Evolutionary conservation across 306 rosid species (phyloP).

Genomic region (Leucaena leucocephala): DNA sequence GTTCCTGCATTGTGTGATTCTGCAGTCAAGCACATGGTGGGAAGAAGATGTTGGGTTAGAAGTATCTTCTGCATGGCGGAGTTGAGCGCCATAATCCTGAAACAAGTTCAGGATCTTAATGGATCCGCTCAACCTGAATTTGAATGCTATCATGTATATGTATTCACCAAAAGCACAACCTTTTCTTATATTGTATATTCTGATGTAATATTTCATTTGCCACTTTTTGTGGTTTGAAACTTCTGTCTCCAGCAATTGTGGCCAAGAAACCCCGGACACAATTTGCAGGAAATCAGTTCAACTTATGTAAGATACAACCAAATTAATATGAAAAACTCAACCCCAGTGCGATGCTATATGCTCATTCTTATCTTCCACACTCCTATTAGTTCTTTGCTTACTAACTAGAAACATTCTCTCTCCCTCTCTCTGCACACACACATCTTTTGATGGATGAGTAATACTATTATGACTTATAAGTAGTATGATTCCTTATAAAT

Average conservation of each 20-base stretch:
- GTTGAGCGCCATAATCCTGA: slow-evolving; percentile 40
- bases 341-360: background rate
- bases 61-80: slow-evolving; percentile 88
- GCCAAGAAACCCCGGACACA: slow-evolving; percentile 15
- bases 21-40: slow-evolving; percentile 93
- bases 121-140: slow-evolving; percentile 22
- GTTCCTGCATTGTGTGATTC: slow-evolving; percentile 29
- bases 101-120: slow-evolving; percentile 19
- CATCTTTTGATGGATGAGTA: background rate
- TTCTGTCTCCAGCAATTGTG: background rate
- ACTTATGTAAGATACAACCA: background rate
- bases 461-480: background rate
- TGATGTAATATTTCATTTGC: slow-evolving; percentile 23
- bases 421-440: no score
- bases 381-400: background rate
- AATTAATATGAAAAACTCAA: background rate
- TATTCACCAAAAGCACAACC: slow-evolving; percentile 13
- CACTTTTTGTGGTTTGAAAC: slow-evolving; percentile 14
- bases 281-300: slow-evolving; percentile 15
- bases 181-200: background rate
- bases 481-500: no score
- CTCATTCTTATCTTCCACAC: no score
- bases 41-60: slow-evolving; percentile 85
- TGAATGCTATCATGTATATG: slow-evolving; percentile 7
- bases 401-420: no score